These are phyloP conservation scores for Mortierella sp. DNA, from an alignment of 371 early-diverging fungal genomes.

Conservation along the genomic window DNA sequence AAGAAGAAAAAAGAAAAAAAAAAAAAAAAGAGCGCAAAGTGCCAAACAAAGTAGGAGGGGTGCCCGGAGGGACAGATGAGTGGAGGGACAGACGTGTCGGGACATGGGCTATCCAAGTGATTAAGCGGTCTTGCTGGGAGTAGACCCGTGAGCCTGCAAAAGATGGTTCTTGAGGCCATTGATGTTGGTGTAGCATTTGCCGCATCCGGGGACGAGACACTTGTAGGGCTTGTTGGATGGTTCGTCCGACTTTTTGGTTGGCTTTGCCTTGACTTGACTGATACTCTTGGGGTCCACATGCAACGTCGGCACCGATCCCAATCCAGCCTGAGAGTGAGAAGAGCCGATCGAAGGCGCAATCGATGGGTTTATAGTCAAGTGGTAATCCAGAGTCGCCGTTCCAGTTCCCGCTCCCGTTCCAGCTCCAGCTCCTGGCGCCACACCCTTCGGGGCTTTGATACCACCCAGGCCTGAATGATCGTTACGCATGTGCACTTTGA, in stretches of 20 bases:
- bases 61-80: not conserved
- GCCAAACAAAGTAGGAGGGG: not conserved
- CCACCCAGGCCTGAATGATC: slow-evolving; percentile 30
- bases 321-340: not conserved
- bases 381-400: not conserved
- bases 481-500: slow-evolving; percentile 38
- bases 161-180: slow-evolving; percentile 52
- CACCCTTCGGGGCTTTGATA: slow-evolving; percentile 7
- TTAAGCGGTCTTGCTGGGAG: slow-evolving; percentile 21
- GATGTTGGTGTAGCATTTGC: slow-evolving; percentile 50
- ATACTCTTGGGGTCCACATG: slow-evolving; percentile 5
- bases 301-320: not conserved
- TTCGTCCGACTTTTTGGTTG: slow-evolving; percentile 18
- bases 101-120: not conserved
- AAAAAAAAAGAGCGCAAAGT: not conserved
- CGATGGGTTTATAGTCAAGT: not conserved
- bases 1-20: not conserved
- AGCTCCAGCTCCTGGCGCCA: not conserved
- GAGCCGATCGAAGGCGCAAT: not conserved
- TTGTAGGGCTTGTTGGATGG: slow-evolving; percentile 33
- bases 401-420: not conserved
- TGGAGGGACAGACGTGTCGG: not conserved
- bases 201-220: slow-evolving; percentile 48
- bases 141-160: slow-evolving; percentile 49
- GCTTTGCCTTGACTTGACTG: not conserved